Percentiles rank a stretch among this genome's conserved stretches.
Conservation (phyloP, 495 filamentous ascomycete species). For the Filosporella fistucella region DNA sequence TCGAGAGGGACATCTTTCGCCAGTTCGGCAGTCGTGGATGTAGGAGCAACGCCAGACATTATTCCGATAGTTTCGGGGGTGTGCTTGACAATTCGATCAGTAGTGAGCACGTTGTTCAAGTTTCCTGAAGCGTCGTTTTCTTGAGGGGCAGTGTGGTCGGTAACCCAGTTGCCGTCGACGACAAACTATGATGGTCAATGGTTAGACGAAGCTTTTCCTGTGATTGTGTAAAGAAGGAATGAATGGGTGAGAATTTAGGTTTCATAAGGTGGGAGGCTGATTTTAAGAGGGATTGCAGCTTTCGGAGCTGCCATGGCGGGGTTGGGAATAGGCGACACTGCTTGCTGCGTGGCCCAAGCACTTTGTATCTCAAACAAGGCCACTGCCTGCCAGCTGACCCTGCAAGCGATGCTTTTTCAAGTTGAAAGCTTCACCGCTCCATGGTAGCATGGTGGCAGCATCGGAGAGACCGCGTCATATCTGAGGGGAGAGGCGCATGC, state of each 20-base stretch:
- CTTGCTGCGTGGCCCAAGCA: conserved; percentile 13
- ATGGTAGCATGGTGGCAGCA: conserved; percentile 8
- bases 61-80: conserved; percentile 39
- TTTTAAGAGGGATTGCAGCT: conserved; percentile 2
- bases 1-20: conserved; percentile 66
- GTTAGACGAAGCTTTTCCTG: background rate
- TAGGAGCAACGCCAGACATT: conserved; percentile 66
- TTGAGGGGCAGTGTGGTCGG: conserved; percentile 69
- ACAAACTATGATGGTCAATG: conserved; percentile 61
- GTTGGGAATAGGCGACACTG: conserved; percentile 18
- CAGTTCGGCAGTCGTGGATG: conserved; percentile 70
- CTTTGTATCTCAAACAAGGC: conserved; percentile 12
- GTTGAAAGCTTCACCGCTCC: conserved; percentile 21
- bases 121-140: conserved; percentile 74
- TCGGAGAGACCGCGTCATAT: conserved; percentile 13
- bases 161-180: conserved; percentile 83
- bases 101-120: conserved; percentile 83
- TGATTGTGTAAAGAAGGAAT: background rate
- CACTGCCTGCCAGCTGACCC: conserved; percentile 10
- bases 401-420: conserved; percentile 10
- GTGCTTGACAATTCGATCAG: conserved; percentile 59
- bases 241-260: background rate
- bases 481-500: background rate
- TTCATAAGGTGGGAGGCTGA: background rate
- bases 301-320: conserved; percentile 11